phyloP scores from a whole-genome alignment of 306 rosid species.

The Lathyrus tuberosus region DNA sequence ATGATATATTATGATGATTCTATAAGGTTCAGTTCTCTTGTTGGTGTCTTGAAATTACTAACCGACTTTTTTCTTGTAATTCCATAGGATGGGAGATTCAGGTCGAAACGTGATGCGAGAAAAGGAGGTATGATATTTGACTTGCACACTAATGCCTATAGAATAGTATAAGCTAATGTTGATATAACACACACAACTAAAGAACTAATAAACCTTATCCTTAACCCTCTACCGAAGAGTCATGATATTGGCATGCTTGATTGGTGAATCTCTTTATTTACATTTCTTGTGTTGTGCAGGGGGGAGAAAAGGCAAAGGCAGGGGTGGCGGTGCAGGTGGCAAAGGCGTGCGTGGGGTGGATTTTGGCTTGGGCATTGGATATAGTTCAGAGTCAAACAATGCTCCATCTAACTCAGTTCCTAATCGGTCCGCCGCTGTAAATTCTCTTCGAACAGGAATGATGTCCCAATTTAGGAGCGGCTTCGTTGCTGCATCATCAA shows the following conservation, averaged over 20 bases:
- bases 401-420: conserved; percentile 54
- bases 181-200: conserved; percentile 6
- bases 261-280: conserved; percentile 20
- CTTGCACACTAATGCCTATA: conserved; percentile 16
- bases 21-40: conserved; percentile 27
- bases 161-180: conserved; percentile 14
- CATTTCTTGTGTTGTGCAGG: conserved; percentile 51
- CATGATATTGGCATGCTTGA: not conserved
- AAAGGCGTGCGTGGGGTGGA: conserved; percentile 99
- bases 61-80: conserved; percentile 40
- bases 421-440: conserved; percentile 73
- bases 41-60: conserved; percentile 37
- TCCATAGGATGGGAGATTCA: conserved; percentile 95
- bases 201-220: not conserved
- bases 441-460: conserved; percentile 86
- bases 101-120: conserved; percentile 95
- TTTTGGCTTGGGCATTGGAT: conserved; percentile 94
- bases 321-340: conserved; percentile 61
- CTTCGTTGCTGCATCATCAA: conserved; percentile 85
- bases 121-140: conserved; percentile 73
- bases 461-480: conserved; percentile 80
- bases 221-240: not conserved
- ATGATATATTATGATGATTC: conserved; percentile 31
- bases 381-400: conserved; percentile 62
- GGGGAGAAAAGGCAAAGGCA: conserved; percentile 83